A percentile compares a stretch with the other conserved stretches of the same genome.
phyloP scores from a whole-genome alignment of 1,284 basidiomycete genomes.

The Leucoagaricus sp. region DNA sequence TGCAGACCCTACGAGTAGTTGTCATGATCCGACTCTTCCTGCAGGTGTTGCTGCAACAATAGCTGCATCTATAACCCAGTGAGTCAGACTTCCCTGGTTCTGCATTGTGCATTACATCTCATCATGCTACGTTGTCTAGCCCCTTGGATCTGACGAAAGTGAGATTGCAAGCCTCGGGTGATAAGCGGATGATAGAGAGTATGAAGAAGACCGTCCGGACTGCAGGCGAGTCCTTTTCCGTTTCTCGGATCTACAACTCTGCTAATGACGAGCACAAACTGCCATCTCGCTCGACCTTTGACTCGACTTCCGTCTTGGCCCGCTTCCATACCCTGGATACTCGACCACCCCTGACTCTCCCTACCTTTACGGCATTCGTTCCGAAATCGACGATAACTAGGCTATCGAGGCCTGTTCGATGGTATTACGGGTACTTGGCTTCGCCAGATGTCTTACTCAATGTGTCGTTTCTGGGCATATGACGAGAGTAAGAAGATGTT shows the following conservation, averaged over 20 bases:
- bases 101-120: neutral
- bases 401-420: conserved; percentile 77
- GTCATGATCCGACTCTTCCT: neutral
- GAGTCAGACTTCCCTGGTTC: conserved; percentile 11
- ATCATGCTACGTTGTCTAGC: conserved; percentile 26
- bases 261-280: conserved; percentile 6
- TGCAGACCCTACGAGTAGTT: neutral
- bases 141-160: conserved; percentile 90
- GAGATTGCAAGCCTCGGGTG: conserved; percentile 82
- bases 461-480: conserved; percentile 93
- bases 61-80: conserved; percentile 83
- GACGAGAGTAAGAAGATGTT: conserved; percentile 86
- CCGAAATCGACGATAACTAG: conserved; percentile 29
- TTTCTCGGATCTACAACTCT: neutral
- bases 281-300: neutral
- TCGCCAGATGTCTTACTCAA: conserved; percentile 91
- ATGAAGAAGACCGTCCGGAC: conserved; percentile 77
- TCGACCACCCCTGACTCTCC: neutral
- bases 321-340: neutral
- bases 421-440: conserved; percentile 89
- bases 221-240: conserved; percentile 44
- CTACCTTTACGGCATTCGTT: neutral
- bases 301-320: neutral
- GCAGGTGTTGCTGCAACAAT: conserved; percentile 77
- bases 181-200: conserved; percentile 83